Evolutionary conservation across 2,329 filamentous ascomycete species (phyloP), one percentile per base, ranked within the genome.

Genomic region (Drechslera avenae): DNA sequence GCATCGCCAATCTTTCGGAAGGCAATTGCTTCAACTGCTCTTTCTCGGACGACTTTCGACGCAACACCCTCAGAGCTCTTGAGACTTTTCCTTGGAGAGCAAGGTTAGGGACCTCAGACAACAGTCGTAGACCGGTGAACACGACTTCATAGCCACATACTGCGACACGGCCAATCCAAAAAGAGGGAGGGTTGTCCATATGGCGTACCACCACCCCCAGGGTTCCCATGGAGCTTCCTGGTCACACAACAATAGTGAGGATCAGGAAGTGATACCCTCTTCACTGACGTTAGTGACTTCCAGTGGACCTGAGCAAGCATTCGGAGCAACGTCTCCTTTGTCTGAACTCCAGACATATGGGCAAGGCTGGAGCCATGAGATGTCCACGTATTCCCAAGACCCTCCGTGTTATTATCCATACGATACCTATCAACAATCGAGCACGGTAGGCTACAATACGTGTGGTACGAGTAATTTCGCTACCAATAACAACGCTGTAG

Each of bases 161-260:
- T 10, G 26, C 26, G 9, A 28, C 26, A 28, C 26, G 10, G 12
- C 3, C 12, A 17, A 10, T 14, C 32, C 32, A 14, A 16, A 32
- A 36, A 16, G 33, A 14, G 17, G 23, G 13, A 21, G 13, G n/a
- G 3, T 32, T 13, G 16, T 12, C 32, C 23, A 18, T 26, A 46
- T 46, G 43, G 43, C 43, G 43, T 39, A 46, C 12, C 23, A 39
- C 17, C 43, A 46, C 23, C 30, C 43, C 16, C 43, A 39, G 33
- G 16, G 43, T 28, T n/a, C 17, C 16, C 17, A 39, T 16, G 28
- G 23, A 18, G 26, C 14, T 17, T 39, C 35, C 13, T 39, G 44
- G 44, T 26, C 35, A 16, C 44, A 33, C 10, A 6, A 32, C 8
- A 16, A 19, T n/a, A 14, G 26, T 17, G 26, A 17, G 9, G 10